phyloP scores from a whole-genome alignment of 371 early-diverging fungal genomes.

The Mucor saturninus region DNA sequence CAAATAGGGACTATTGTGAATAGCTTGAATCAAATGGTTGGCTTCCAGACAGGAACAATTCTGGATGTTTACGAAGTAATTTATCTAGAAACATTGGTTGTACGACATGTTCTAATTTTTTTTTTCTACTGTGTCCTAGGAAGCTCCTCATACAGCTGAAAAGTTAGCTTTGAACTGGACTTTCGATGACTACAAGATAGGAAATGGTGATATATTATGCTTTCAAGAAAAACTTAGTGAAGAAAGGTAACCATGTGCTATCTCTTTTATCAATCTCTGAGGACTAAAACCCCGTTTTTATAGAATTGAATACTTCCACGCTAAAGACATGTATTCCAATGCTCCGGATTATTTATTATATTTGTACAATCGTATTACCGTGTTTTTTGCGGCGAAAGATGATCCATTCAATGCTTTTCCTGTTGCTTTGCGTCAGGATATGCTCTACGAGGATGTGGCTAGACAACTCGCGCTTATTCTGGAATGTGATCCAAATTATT shows the following conservation, averaged over 20 bases:
- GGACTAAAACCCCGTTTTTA: background rate
- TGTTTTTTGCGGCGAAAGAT: constrained; percentile 27
- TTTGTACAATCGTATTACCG: background rate
- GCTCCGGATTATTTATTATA: background rate
- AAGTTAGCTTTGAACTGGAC: background rate
- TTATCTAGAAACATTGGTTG: background rate
- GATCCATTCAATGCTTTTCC: background rate
- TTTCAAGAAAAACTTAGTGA: constrained; percentile 62
- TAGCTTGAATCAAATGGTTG: constrained; percentile 50
- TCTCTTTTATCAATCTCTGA: too few relatives aligned
- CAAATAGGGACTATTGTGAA: constrained; percentile 65
- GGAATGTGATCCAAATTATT: constrained; percentile 15
- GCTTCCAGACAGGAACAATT: constrained; percentile 3
- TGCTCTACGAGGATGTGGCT: constrained; percentile 20
- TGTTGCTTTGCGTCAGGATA: constrained; percentile 11
- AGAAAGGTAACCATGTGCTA: constrained; percentile 37
- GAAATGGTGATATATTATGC: constrained; percentile 85
- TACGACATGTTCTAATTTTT: constrained; percentile 2
- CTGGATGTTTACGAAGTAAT: constrained; percentile 45
- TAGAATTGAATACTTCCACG: background rate
- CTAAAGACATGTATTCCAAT: background rate
- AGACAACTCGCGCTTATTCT: constrained; percentile 1
- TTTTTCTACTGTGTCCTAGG: background rate
- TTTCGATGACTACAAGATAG: constrained; percentile 64
- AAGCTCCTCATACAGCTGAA: background rate